Evolutionary conservation across 768 basidiomycete genomes (phyloP).

Genomic region (Kwoniella shandongensis): DNA sequence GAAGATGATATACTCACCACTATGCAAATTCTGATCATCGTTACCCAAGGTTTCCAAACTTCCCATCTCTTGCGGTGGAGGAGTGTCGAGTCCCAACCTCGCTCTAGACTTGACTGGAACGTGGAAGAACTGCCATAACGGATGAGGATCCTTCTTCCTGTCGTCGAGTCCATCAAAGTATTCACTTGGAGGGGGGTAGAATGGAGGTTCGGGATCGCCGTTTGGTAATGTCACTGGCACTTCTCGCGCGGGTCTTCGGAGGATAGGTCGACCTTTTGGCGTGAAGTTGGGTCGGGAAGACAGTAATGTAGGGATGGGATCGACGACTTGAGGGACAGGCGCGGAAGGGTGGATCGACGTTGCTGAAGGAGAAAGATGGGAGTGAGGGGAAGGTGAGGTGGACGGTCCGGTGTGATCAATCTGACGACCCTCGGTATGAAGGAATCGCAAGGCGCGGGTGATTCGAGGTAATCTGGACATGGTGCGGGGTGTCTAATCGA

Average conservation of each 20-base stretch:
- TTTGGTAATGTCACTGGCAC: constrained; percentile 30
- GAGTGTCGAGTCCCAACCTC: constrained; percentile 7
- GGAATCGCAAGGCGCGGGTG: constrained; percentile 20
- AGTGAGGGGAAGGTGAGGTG: constrained; percentile 18
- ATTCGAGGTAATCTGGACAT: constrained; percentile 28
- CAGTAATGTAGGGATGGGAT: constrained; percentile 2
- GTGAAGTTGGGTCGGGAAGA: constrained; percentile 28
- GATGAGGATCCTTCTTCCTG: constrained; percentile 28
- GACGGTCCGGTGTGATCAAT: constrained; percentile 41
- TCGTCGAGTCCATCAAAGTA: constrained; percentile 22
- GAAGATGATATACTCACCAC: constrained; percentile 40
- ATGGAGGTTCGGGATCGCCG: constrained; percentile 33
- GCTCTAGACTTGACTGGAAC: constrained; percentile 24
- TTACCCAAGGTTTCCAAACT: constrained; percentile 31
- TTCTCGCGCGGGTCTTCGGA: constrained; percentile 34
- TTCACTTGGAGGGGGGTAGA: constrained; percentile 35
- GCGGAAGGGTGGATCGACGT: constrained; percentile 2
- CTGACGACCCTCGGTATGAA: constrained; percentile 44
- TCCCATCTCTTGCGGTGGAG: constrained; percentile 26
- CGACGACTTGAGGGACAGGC: constrained; percentile 7
- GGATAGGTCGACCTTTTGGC: constrained; percentile 37
- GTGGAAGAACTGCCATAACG: constrained; percentile 52
- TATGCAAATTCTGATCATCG: constrained; percentile 32
- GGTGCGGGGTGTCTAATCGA: not conserved
- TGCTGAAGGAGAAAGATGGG: constrained; percentile 13